These are phyloP conservation scores for Claviceps pazoutovae DNA, from an alignment of 2,329 filamentous ascomycete species.

Conservation along the genomic window DNA sequence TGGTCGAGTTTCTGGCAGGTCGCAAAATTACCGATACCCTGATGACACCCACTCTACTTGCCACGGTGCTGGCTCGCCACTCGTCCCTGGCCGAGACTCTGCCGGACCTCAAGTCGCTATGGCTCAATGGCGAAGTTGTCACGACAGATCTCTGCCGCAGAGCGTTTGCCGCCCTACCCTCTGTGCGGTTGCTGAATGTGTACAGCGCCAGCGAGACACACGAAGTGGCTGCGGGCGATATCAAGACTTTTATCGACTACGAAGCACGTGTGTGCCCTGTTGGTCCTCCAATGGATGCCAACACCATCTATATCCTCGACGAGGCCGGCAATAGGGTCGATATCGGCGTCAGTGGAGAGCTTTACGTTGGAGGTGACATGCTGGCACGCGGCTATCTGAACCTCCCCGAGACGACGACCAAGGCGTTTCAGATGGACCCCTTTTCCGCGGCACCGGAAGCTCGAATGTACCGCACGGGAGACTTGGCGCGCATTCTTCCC, in stretches of 20 bases:
- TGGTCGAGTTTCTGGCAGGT: conserved; percentile 54
- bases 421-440: conserved; percentile 53
- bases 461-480: conserved; percentile 63
- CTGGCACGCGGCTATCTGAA: conserved; percentile 69
- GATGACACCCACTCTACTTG: conserved; percentile 69
- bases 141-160: conserved; percentile 62
- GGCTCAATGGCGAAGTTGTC: conserved; percentile 75
- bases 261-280: conserved; percentile 58
- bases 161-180: conserved; percentile 52
- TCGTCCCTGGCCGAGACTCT: conserved; percentile 49
- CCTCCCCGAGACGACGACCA: conserved; percentile 61
- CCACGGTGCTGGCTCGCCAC: conserved; percentile 58
- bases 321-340: conserved; percentile 52
- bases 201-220: conserved; percentile 77
- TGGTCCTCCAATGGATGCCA: conserved; percentile 52
- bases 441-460: conserved; percentile 46
- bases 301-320: conserved; percentile 59
- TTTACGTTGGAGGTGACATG: conserved; percentile 61
- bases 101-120: conserved; percentile 54
- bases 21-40: conserved; percentile 64
- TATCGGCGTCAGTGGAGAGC: conserved; percentile 51
- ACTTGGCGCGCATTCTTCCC: conserved; percentile 52
- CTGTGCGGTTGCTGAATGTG: conserved; percentile 58
- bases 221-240: conserved; percentile 65
- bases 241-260: conserved; percentile 49